These are phyloP conservation scores for Phyllosticta citrichinensis DNA, from an alignment of 2,329 filamentous ascomycete genomes.

Conservation along the genomic window DNA sequence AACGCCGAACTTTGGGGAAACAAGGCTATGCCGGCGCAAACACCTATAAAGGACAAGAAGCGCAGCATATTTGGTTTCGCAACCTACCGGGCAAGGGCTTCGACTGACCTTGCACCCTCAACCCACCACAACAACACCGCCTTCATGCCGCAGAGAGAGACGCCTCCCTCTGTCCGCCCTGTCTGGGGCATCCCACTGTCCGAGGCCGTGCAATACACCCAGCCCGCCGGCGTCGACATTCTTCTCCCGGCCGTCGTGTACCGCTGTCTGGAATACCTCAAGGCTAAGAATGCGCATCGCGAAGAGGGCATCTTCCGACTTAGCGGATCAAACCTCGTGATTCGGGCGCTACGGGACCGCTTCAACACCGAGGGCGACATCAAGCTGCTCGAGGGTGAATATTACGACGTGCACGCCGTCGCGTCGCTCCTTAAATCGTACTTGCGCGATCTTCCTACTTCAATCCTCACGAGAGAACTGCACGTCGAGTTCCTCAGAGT, in stretches of 20 bases:
- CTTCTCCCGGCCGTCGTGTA: constrained; percentile 88
- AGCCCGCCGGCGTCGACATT: constrained; percentile 61
- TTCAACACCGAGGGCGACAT: constrained; percentile 93
- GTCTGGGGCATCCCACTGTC: constrained; percentile 75
- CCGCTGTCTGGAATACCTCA: constrained; percentile 87
- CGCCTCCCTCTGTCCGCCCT: constrained; percentile 16
- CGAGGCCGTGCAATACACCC: constrained; percentile 76
- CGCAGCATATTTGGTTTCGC: constrained; percentile 54
- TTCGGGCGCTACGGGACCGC: constrained; percentile 80
- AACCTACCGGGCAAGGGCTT: constrained; percentile 49
- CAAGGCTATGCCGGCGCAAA: constrained; percentile 46
- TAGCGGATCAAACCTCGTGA: constrained; percentile 92
- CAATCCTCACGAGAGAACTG: constrained; percentile 81
- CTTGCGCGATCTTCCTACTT: constrained; percentile 80
- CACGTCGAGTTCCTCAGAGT: constrained; percentile 81
- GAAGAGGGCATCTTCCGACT: constrained; percentile 96
- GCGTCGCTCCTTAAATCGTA: constrained; percentile 92
- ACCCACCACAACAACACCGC: constrained; percentile 18
- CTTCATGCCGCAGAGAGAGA: neutral
- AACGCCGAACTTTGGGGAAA: constrained; percentile 82
- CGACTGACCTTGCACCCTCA: constrained; percentile 49
- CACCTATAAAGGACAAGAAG: constrained; percentile 72
- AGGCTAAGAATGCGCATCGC: constrained; percentile 64
- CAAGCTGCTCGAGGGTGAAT: constrained; percentile 74
- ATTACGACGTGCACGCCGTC: constrained; percentile 92